A percentile compares a stretch with the other conserved stretches of the same genome.
phyloP scores from a whole-genome alignment of 345 rosid species.

The Balakata baccata region DNA sequence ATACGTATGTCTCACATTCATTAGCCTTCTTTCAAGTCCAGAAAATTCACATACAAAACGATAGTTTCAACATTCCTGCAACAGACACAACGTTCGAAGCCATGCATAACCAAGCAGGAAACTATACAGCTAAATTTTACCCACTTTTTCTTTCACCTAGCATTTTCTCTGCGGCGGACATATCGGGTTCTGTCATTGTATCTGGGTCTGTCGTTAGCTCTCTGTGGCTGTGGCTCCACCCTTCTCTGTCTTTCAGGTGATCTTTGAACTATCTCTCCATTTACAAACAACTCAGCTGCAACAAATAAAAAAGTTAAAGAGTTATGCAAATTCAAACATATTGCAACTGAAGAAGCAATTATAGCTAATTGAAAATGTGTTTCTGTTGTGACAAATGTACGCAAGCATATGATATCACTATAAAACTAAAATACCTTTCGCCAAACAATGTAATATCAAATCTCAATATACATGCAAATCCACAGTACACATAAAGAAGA shows the following conservation, averaged over 20 bases:
- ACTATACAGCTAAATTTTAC: slow-evolving; percentile 24
- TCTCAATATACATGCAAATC: neutral
- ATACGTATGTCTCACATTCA: slow-evolving; percentile 7
- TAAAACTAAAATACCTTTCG: neutral
- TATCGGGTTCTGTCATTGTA: slow-evolving; percentile 92
- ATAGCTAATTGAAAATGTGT: too few relatives aligned
- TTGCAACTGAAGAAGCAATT: neutral
- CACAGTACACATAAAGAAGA: neutral
- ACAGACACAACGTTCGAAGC: neutral
- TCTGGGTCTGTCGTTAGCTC: slow-evolving; percentile 94
- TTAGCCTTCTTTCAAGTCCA: too few relatives aligned
- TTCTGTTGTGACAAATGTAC: neutral
- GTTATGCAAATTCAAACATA: neutral
- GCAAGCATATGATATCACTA: neutral
- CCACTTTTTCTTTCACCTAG: slow-evolving; percentile 32
- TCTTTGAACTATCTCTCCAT: slow-evolving; percentile 92
- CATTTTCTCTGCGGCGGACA: slow-evolving; percentile 77
- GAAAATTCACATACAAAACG: neutral
- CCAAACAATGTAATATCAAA: neutral
- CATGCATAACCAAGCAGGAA: neutral
- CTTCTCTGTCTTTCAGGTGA: slow-evolving; percentile 91
- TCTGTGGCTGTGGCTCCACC: slow-evolving; percentile 91
- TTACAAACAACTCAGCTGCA: slow-evolving; percentile 91
- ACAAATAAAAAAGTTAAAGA: neutral
- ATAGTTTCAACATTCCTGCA: neutral